phyloP scores from a whole-genome alignment of 352 stramenopile species.

The Phytophthora hibernalis region DNA sequence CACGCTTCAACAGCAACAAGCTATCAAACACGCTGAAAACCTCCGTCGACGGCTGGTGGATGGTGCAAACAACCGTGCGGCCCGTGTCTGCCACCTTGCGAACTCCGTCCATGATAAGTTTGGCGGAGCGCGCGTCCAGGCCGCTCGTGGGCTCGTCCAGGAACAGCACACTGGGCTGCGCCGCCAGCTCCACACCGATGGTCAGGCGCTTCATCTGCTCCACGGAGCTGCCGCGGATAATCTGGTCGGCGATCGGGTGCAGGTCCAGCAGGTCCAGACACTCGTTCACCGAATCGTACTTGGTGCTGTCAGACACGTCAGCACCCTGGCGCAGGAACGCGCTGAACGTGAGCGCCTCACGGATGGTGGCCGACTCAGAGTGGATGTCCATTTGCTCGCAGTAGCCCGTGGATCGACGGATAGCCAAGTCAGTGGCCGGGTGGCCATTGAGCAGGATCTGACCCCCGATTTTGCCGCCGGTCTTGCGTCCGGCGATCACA shows the following conservation, averaged over 20 bases:
- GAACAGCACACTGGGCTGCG: not conserved
- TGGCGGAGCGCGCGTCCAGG: slow-evolving; percentile 83
- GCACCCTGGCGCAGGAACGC: slow-evolving; percentile 15
- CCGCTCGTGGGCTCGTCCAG: slow-evolving; percentile 82
- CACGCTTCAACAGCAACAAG: slow-evolving; percentile 4
- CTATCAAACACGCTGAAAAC: slow-evolving; percentile 57
- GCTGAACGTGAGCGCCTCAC: slow-evolving; percentile 51
- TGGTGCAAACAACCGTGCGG: slow-evolving; percentile 86
- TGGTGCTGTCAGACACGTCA: slow-evolving; percentile 32
- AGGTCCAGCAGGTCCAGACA: slow-evolving; percentile 41
- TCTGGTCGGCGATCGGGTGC: slow-evolving; percentile 22
- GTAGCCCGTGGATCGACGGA: slow-evolving; percentile 11
- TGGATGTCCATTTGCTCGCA: slow-evolving; percentile 16
- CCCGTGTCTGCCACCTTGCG: slow-evolving; percentile 80
- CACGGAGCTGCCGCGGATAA: slow-evolving; percentile 31
- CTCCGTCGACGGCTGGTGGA: slow-evolving; percentile 90
- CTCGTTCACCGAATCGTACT: slow-evolving; percentile 20
- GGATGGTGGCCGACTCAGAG: slow-evolving; percentile 38
- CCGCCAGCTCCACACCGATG: not conserved
- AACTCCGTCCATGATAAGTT: slow-evolving; percentile 85
- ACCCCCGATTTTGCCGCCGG: slow-evolving; percentile 18
- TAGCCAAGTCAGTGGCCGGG: slow-evolving; percentile 33
- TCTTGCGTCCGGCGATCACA: slow-evolving; percentile 28
- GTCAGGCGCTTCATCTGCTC: slow-evolving; percentile 35
- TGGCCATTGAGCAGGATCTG: slow-evolving; percentile 22